These are phyloP conservation scores for Aspergillus wentii DNA, from an alignment of 495 filamentous ascomycete genomes.

Conservation along the genomic window DNA sequence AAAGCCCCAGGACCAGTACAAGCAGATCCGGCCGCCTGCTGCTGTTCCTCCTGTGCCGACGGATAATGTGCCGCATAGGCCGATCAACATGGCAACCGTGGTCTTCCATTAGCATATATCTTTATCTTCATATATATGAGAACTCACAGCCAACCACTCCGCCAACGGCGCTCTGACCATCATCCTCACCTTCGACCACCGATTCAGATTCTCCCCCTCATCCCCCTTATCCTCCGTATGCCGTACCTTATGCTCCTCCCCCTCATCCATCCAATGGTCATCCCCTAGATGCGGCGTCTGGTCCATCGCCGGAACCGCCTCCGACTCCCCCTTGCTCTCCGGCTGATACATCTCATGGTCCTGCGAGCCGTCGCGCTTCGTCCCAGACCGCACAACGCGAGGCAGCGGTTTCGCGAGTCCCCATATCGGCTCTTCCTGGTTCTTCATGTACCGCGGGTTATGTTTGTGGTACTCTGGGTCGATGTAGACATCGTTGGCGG, in stretches of 20 bases:
- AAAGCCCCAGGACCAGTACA: constrained; percentile 24
- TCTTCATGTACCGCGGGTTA: constrained; percentile 19
- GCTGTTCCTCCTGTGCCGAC: constrained; percentile 2
- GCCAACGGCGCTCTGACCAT: constrained; percentile 15
- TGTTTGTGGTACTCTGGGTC: constrained; percentile 13
- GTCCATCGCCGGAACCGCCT: constrained; percentile 7
- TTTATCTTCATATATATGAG: not conserved
- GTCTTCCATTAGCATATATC: constrained; percentile 7
- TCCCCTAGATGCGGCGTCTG: constrained; percentile 5
- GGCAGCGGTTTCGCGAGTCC: constrained; percentile 26
- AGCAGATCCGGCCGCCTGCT: constrained; percentile 7
- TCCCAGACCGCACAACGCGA: constrained; percentile 23
- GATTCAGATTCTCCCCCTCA: constrained; percentile 10
- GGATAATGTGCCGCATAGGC: constrained; percentile 15
- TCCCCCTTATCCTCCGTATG: not conserved
- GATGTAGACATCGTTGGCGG: constrained; percentile 16
- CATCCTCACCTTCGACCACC: constrained; percentile 16
- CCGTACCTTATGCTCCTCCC: not conserved
- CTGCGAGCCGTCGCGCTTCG: constrained; percentile 13
- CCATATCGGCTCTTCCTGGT: constrained; percentile 19
- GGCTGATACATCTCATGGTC: too few species aligned
- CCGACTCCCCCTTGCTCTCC: constrained; percentile 4
- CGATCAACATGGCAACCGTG: constrained; percentile 17
- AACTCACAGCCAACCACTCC: constrained; percentile 24
- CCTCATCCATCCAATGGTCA: not conserved